Percentiles rank a stretch among this genome's conserved stretches.
Evolutionary conservation across 306 rosid species (phyloP).

Genomic region (Urtica urens): DNA sequence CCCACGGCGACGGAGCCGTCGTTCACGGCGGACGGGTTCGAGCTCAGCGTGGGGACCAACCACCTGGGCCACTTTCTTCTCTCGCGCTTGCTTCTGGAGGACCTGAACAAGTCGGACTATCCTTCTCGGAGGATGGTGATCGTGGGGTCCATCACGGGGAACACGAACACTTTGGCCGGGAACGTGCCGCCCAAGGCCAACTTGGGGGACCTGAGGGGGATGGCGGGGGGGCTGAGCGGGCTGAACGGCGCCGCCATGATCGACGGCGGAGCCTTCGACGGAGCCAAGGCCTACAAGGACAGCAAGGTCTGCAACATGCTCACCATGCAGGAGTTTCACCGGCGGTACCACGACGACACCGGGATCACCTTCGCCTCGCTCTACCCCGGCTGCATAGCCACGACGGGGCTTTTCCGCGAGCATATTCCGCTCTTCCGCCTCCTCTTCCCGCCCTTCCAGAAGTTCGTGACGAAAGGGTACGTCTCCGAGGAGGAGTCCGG

Average conservation of each 20-base stretch:
- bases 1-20: slow-evolving; percentile 95
- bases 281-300: slow-evolving; percentile 99
- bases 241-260: slow-evolving; percentile 86
- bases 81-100: slow-evolving; percentile 63
- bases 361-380: slow-evolving; percentile 87
- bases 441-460: slow-evolving; percentile 94
- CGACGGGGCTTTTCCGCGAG: slow-evolving; percentile 92
- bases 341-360: slow-evolving; percentile 77
- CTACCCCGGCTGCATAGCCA: slow-evolving; percentile 97
- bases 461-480: slow-evolving; percentile 87
- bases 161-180: slow-evolving; percentile 97
- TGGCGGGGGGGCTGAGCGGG: slow-evolving; percentile 71
- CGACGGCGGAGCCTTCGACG: slow-evolving; percentile 89
- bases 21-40: slow-evolving; percentile 92
- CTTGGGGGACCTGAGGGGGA: slow-evolving; percentile 95
- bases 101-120: slow-evolving; percentile 71
- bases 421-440: slow-evolving; percentile 90
- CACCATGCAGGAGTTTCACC: slow-evolving; percentile 88
- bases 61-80: slow-evolving; percentile 97
- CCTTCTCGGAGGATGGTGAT: slow-evolving; percentile 83
- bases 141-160: slow-evolving; percentile 95
- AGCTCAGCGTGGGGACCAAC: slow-evolving; percentile 89
- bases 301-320: slow-evolving; percentile 99
- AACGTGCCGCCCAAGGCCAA: slow-evolving; percentile 99
- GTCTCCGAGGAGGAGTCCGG: slow-evolving; percentile 98